Base-by-base conservation (phyloP, 2,329 filamentous ascomycete species). In the Fusarium sacchari region DNA sequence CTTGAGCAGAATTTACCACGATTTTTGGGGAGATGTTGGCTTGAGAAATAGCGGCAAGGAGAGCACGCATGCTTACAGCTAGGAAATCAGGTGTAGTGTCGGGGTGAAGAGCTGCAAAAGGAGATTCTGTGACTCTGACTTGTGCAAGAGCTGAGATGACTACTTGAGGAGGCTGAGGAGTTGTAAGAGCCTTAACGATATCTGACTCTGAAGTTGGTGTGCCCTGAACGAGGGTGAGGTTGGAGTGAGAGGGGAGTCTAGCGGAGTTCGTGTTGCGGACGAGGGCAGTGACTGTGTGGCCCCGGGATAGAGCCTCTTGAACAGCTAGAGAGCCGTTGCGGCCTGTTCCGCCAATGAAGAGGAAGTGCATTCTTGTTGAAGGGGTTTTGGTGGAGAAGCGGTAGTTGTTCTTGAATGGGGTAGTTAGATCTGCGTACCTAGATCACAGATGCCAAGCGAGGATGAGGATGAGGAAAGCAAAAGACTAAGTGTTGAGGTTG, bases 301-400 rank as follows among this genome's bases (percentile, higher is more conserved):
- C 71, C 0, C 49, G 34, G 1, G 62, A 57, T 0, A 73, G 61
- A 4, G 71, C 71, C 9, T 73, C 71, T 40, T 71, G 49, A 0
- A 73, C 22, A 1, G 44, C 67, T 7, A 73, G 9, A 3, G 71
- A 74, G 44, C 71, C 71, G 10, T 73, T 73, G 14, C 71, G 71
- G 7, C 71, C 71, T 12, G 71, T 73, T 30, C 67, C 71, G 3
- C 71, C 66, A 22, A 73, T 67, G 37, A 71, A n/a, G 17, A 73
- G 46, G n/a, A 73, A 60, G 11, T 73, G 66, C 71, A 73, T 73
- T 9, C 20, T 71, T 44, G 8, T 71, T 44, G 8, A 32, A 7
- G 0, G 4, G 15, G 13, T 36, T 37, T 11, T 24, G 14, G 9
- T 58, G 37, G 26, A 37, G 40, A 18, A 5, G 20, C 10, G 42